Evolutionary conservation across 2,329 filamentous ascomycete species (phyloP), one percentile per base, ranked within the genome.

Genomic region (Exophiala aquamarina): DNA sequence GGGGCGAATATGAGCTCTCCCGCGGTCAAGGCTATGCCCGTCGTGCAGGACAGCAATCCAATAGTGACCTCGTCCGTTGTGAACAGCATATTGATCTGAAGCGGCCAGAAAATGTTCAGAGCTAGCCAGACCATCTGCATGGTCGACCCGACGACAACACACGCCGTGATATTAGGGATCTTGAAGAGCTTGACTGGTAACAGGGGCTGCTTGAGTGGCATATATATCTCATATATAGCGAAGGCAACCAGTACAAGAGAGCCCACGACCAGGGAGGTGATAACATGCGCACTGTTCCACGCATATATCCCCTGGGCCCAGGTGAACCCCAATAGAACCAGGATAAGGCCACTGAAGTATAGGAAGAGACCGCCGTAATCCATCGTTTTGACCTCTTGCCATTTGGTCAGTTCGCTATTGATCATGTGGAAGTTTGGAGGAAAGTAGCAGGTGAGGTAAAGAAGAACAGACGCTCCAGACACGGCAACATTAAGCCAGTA

Each of bases 401-500:
- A 63, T 61, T 43, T 61, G 29, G 18, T 69, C 59, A 47, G 36
- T 9, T 40, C 42, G 28, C 39, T 53, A 50, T 75, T 71, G 14
- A 74, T 69, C 60, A 70, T 69, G n/a, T 66, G 59, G 58, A 71
- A 77, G 9, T 67, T 69, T 0, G 75, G 73, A 20, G 72, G 75
- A 53, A 71, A 69, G 60, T 76, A 78, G 43, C 72, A 70, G 54
- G 73, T 65, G 36, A 62, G 62, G 51, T 70, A 76, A 10, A 75
- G 63, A 2, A 66, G 57, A 2, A 71, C 56, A 5, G 70, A 63
- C 14, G 71, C 49, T 19, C 63, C 65, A 23, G 65, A 68, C 46
- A 73, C 63, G 39, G 74, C 71, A 51, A 73, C 71, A 46, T 70
- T 71, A 4, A 78, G 56, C 55, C 73, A 77, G 57, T 74, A 79